These are phyloP conservation scores for Cytospora piceae DNA, from an alignment of 2,329 filamentous ascomycete genomes.

Conservation along the genomic window DNA sequence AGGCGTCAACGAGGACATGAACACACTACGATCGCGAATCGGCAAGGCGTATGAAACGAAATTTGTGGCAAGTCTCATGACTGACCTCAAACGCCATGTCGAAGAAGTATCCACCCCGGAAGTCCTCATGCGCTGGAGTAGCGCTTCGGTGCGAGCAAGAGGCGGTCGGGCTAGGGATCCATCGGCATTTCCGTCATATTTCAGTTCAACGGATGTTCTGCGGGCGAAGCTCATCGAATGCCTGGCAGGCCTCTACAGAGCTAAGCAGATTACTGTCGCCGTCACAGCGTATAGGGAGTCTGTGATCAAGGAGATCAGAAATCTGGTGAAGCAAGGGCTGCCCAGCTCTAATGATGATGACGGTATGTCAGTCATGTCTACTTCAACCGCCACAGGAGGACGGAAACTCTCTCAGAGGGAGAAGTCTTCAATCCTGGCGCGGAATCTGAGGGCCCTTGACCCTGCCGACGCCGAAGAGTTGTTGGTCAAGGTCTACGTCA, in stretches of 20 bases:
- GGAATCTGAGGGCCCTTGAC: conserved; percentile 84
- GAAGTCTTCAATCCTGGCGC: conserved; percentile 84
- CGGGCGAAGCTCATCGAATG: conserved; percentile 71
- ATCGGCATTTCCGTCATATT: conserved; percentile 76
- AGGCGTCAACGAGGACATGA: conserved; percentile 77
- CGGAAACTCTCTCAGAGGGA: conserved; percentile 78
- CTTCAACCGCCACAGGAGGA: conserved; percentile 74
- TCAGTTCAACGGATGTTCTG: conserved; percentile 71
- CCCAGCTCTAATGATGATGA: conserved; percentile 96
- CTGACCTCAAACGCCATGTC: conserved; percentile 80
- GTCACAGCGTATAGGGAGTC: conserved; percentile 84
- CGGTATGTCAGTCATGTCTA: conserved; percentile 83
- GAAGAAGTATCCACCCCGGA: conserved; percentile 71
- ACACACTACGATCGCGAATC: conserved; percentile 75
- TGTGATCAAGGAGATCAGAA: conserved; percentile 83
- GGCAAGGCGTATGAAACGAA: conserved; percentile 84
- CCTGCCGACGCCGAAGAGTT: conserved; percentile 83
- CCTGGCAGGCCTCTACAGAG: conserved; percentile 78
- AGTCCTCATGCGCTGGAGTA: conserved; percentile 84
- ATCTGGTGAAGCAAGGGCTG: conserved; percentile 79
- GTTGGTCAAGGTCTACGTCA: conserved; percentile 80
- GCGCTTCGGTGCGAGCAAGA: conserved; percentile 72
- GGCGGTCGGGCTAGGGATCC: conserved; percentile 68
- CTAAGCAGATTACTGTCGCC: conserved; percentile 78
- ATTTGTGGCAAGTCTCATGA: conserved; percentile 77